phyloP scores from a whole-genome alignment of 495 filamentous ascomycete species.

The Lasiosphaeria hispida region DNA sequence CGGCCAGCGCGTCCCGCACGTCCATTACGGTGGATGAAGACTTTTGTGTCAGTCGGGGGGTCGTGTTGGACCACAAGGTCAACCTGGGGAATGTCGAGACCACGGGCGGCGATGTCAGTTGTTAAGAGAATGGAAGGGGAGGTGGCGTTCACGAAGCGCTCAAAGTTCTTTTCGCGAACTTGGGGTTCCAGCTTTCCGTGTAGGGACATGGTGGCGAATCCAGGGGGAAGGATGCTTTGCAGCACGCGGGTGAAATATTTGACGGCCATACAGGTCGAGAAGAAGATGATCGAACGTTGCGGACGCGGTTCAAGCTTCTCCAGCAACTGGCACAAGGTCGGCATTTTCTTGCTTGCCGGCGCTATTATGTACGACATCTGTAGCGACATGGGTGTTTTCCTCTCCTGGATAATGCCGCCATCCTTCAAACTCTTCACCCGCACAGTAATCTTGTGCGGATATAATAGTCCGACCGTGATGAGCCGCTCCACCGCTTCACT shows the following conservation, averaged over 20 bases:
- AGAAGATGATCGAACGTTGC: slow-evolving; percentile 85
- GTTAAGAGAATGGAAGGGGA: slow-evolving; percentile 78
- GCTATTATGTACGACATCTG: slow-evolving; percentile 83
- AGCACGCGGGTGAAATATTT: slow-evolving; percentile 85
- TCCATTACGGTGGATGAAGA: slow-evolving; percentile 91
- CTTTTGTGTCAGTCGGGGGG: slow-evolving; percentile 87
- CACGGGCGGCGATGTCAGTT: slow-evolving; percentile 63
- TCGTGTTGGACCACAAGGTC: slow-evolving; percentile 94
- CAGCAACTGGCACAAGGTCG: slow-evolving; percentile 69
- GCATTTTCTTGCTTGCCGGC: slow-evolving; percentile 72
- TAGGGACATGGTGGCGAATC: slow-evolving; percentile 70
- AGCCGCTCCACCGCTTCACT: slow-evolving; percentile 89
- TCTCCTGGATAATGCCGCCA: slow-evolving; percentile 72
- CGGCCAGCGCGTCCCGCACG: slow-evolving; percentile 89
- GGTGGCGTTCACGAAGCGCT: slow-evolving; percentile 56
- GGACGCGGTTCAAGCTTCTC: slow-evolving; percentile 65
- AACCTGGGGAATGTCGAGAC: slow-evolving; percentile 91
- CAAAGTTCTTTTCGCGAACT: slow-evolving; percentile 47
- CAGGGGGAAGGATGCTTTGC: slow-evolving; percentile 58
- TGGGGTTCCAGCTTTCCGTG: slow-evolving; percentile 88
- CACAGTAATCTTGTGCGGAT: slow-evolving; percentile 90
- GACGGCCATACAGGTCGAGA: slow-evolving; percentile 92
- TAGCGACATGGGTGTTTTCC: slow-evolving; percentile 81
- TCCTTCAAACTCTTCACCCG: slow-evolving; percentile 67
- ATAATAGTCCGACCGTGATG: slow-evolving; percentile 85